Evolutionary conservation across 108 stramenopile species (phyloP), one percentile per base, ranked within the genome.

Genomic region (Nannochloropsis oceanica): DNA sequence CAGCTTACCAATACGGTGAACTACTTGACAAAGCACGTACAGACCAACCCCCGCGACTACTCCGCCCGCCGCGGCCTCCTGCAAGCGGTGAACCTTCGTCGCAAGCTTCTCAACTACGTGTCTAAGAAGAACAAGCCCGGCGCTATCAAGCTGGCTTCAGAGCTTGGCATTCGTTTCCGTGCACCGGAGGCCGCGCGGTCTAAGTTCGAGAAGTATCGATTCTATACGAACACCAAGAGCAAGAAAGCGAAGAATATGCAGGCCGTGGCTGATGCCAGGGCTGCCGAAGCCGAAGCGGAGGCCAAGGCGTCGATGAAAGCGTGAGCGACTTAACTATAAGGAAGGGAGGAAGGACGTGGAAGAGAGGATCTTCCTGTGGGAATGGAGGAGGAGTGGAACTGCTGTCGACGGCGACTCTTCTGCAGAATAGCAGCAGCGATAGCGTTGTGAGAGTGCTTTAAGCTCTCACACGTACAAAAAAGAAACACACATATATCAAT

Each of bases 11-110:
- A 97, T 89, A 94, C 95, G 81, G 97, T 98, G 88, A 81, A 90
- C 79, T 96, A 97, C 92, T 89, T 98, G 26, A 97, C 97, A 34
- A 90, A 93, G 84, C 97, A 98, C 92, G 88, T 97, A 84, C 91
- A 94, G 87, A 81, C 86, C 34, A 93, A 98, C 87, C 96, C 96
- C 82, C 95, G 96, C 85, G 97, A 98, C 91, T 96, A 94, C 89
- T 93, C 94, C 81, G 94, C 96, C 82, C 94, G 96, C 25, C 94
- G 97, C 27, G 97, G 97, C 46, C 92, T 98, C 82, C 94, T 97
- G 12, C 95, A 96, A 0, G 90, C 97, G 82, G 97, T 98, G 34
- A 96, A 96, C 93, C 96, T 96, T 86, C 95, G 97, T 44, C 94
- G 96, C 50, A 94, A 94, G 84, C 93, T 95, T 12, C 89, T 97